Evolutionary conservation across 2,329 filamentous ascomycete genomes (phyloP).

Genomic region (Aspergillus candidus): DNA sequence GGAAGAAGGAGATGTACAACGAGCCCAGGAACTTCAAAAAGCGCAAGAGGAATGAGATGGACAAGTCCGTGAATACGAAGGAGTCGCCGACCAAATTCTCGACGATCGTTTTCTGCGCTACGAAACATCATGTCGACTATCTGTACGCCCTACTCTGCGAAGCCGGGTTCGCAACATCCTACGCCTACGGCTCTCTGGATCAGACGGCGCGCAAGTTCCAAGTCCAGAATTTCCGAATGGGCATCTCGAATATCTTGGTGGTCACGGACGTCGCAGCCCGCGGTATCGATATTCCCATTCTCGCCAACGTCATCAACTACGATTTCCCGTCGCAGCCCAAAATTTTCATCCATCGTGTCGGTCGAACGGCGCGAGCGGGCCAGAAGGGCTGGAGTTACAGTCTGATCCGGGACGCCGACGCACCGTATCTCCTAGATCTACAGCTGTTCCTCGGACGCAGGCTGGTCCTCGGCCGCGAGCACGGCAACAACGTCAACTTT

Average conservation of each 20-base stretch:
- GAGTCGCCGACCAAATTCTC: slow-evolving; percentile 81
- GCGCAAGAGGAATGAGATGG: slow-evolving; percentile 45
- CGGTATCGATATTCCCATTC: slow-evolving; percentile 93
- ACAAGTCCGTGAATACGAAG: slow-evolving; percentile 46
- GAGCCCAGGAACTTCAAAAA: slow-evolving; percentile 41
- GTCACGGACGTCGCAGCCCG: slow-evolving; percentile 94
- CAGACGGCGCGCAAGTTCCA: slow-evolving; percentile 89
- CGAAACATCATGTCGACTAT: slow-evolving; percentile 97
- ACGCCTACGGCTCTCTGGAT: slow-evolving; percentile 90
- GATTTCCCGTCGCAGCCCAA: slow-evolving; percentile 97
- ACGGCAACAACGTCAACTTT: slow-evolving; percentile 58
- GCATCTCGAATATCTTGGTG: slow-evolving; percentile 81
- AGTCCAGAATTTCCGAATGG: slow-evolving; percentile 80
- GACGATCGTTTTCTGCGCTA: slow-evolving; percentile 90
- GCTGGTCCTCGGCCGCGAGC: slow-evolving; percentile 66
- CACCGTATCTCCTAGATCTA: slow-evolving; percentile 85
- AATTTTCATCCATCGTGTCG: slow-evolving; percentile 92
- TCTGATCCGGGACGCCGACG: slow-evolving; percentile 78
- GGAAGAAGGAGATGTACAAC: slow-evolving; percentile 43
- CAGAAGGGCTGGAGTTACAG: slow-evolving; percentile 93
- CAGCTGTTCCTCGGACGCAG: slow-evolving; percentile 89
- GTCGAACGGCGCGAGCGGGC: slow-evolving; percentile 89
- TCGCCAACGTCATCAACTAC: slow-evolving; percentile 98
- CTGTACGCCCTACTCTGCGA: slow-evolving; percentile 70
- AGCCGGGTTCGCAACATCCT: slow-evolving; percentile 82